A percentile compares a stretch with the other conserved stretches of the same genome.
These are phyloP conservation scores for Xylona heveae DNA, from an alignment of 495 filamentous ascomycete genomes.

Conservation along the genomic window DNA sequence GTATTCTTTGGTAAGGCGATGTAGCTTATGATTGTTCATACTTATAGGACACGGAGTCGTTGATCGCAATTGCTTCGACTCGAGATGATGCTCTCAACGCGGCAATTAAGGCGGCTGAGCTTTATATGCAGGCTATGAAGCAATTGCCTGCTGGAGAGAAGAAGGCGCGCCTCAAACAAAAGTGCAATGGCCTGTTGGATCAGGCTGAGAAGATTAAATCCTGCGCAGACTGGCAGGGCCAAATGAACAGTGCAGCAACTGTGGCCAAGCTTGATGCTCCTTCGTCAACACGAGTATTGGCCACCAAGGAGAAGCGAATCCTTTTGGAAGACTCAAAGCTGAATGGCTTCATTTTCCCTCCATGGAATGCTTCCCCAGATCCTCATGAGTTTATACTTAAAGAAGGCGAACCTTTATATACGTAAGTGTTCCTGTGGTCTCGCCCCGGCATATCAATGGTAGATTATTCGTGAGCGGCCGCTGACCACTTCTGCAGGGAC, in stretches of 20 bases:
- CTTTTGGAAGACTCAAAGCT: slow-evolving; percentile 56
- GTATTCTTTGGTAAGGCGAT: too few species aligned
- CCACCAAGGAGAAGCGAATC: slow-evolving; percentile 57
- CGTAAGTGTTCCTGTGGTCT: slow-evolving; percentile 21
- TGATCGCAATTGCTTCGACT: slow-evolving; percentile 28
- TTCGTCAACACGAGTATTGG: slow-evolving; percentile 34
- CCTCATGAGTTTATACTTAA: slow-evolving; percentile 27
- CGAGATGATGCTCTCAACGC: slow-evolving; percentile 48
- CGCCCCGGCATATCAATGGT: slow-evolving; percentile 7
- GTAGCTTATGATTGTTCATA: too few species aligned
- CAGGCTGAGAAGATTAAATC: slow-evolving; percentile 59
- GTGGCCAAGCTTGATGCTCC: slow-evolving; percentile 13
- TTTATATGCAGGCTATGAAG: slow-evolving; percentile 52
- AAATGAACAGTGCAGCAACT: slow-evolving; percentile 5
- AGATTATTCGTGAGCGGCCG: not conserved
- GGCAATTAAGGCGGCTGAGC: slow-evolving; percentile 51
- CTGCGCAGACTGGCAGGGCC: slow-evolving; percentile 4
- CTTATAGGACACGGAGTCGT: slow-evolving; percentile 39
- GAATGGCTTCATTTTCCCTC: slow-evolving; percentile 60
- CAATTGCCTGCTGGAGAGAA: slow-evolving; percentile 29
- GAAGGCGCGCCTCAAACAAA: slow-evolving; percentile 33
- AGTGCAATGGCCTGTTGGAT: slow-evolving; percentile 42
- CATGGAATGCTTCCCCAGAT: slow-evolving; percentile 45
- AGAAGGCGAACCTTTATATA: slow-evolving; percentile 22
- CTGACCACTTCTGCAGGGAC: slow-evolving; percentile 33